Base-by-base conservation (phyloP, 2,329 filamentous ascomycete species). In the Iodosphaeria phyllophila region DNA sequence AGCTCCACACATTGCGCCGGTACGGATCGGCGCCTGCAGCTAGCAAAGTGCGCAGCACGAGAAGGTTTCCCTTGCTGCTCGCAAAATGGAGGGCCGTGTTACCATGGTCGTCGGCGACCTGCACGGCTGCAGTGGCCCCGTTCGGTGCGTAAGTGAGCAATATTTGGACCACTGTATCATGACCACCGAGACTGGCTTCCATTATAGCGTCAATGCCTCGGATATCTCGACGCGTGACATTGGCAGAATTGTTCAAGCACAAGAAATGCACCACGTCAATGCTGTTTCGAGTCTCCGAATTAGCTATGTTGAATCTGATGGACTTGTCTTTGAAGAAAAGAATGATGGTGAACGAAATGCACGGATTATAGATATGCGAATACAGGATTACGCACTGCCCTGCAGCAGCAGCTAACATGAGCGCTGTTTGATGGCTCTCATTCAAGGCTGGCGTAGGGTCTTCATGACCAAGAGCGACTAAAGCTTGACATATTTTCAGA, bases 41-140 rank as follows among this genome's bases (percentile, higher is more conserved):
- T 8, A 92, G 58, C 26, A 92, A 55, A 18, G 82, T 75, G 21
- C 82, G 60, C 27, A 91, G 51, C 1, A 79, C 75, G 27, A 83
- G 68, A 22, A 91, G 48, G 36, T 86, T 76, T 2, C 82, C 82
- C 39, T 78, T 78, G 22, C 75, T 75, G 39, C 72, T 80, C 8
- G 83, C 83, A 51, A 89, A 83, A 50, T 92, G 82, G 21, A 92
- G 56, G 1, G 80, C 77, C 3, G 80, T 91, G 43, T 91, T 89
- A n/a, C 82, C 82, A 29, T 75, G 64, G 2, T 59, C 40, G 40
- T 92, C 82, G 4, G 59, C 55, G 16, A 60, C 54, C 22, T 56
- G 56, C 5, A 77, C 59, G 3, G 64, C 61, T 1, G 53, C 52
- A 13, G 47, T 46, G 0, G 63, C 53, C 9, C 64, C 64, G n/a